Evolutionary conservation across 148 eudicot species (phyloP).

Genomic region (Nepenthes gracilis): DNA sequence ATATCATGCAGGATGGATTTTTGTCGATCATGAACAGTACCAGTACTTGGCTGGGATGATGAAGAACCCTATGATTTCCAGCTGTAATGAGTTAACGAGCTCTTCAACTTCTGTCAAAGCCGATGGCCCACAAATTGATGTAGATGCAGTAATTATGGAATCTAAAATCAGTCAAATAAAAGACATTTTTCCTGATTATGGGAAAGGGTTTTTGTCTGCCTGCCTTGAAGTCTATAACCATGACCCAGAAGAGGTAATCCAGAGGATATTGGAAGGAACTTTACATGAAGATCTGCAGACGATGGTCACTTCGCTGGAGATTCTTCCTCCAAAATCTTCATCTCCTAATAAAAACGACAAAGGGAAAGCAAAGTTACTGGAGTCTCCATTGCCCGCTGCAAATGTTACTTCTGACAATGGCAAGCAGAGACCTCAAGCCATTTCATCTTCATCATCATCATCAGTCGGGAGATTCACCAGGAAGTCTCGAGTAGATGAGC

Average conservation of each 20-base stretch:
- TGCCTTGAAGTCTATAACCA: slow-evolving; percentile 89
- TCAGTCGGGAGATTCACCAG: slow-evolving; percentile 63
- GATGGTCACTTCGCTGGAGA: slow-evolving; percentile 50
- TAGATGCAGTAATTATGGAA: slow-evolving; percentile 57
- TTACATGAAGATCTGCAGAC: slow-evolving; percentile 69
- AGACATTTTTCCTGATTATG: slow-evolving; percentile 89
- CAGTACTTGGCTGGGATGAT: slow-evolving; percentile 46
- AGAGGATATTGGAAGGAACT: slow-evolving; percentile 79
- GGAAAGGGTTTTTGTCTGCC: slow-evolving; percentile 75
- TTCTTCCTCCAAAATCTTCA: slow-evolving; percentile 39
- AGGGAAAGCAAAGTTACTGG: slow-evolving; percentile 66
- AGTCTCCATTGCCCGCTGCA: slow-evolving; percentile 18
- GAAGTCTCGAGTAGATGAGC: slow-evolving; percentile 29
- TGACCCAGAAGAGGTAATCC: slow-evolving; percentile 85
- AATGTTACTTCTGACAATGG: slow-evolving; percentile 10
- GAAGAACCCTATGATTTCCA: slow-evolving; percentile 25
- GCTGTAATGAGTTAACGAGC: slow-evolving; percentile 11
- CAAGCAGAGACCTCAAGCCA: slow-evolving; percentile 16
- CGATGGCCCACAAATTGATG: slow-evolving; percentile 36
- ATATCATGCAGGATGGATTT: slow-evolving; percentile 61
- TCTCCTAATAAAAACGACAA: slow-evolving; percentile 37
- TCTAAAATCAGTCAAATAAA: slow-evolving; percentile 90
- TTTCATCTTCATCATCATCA: slow-evolving; percentile 30
- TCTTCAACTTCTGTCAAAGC: slow-evolving; percentile 18
- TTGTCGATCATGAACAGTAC: slow-evolving; percentile 60